These are phyloP conservation scores for Trichoderma asperelloides DNA, from an alignment of 495 filamentous ascomycete genomes.

Conservation along the genomic window DNA sequence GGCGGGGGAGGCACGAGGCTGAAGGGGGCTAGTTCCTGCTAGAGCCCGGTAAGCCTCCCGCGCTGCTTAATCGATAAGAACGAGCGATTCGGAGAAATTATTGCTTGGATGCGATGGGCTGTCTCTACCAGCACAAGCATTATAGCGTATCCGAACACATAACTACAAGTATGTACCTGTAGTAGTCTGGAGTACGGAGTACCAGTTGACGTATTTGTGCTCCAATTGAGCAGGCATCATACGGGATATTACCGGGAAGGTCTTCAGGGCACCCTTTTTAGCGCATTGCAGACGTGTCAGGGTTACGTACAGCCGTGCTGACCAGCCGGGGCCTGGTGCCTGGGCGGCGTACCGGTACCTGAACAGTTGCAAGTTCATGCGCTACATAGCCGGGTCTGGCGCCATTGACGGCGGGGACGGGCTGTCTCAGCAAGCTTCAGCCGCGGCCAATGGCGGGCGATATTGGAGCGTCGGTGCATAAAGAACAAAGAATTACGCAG, in stretches of 20 bases:
- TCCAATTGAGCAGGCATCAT: too few relatives aligned
- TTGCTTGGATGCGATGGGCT: too few relatives aligned
- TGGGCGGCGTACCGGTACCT: not conserved
- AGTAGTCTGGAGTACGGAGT: too few relatives aligned
- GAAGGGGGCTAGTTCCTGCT: not conserved
- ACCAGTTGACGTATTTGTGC: too few relatives aligned
- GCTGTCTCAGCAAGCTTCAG: not conserved
- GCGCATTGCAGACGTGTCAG: not conserved
- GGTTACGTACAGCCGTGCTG: not conserved
- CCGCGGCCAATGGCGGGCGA: not conserved
- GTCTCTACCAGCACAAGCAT: too few relatives aligned
- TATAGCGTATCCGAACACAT: too few relatives aligned
- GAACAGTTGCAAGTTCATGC: not conserved
- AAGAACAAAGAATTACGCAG: not conserved
- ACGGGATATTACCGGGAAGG: not conserved
- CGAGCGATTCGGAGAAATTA: not conserved
- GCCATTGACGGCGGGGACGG: not conserved
- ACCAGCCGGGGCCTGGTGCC: constrained; percentile 1
- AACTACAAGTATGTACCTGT: too few relatives aligned
- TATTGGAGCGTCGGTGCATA: not conserved
- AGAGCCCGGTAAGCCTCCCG: not conserved
- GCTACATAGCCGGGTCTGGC: not conserved
- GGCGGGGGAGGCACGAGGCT: not conserved
- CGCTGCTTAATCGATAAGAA: not conserved
- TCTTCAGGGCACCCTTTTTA: not conserved